A percentile compares a stretch with the other conserved stretches of the same genome.
Conservation (phyloP, 1,139 yeast genomes). For the Suzukiozyma palmioleophila region DNA sequence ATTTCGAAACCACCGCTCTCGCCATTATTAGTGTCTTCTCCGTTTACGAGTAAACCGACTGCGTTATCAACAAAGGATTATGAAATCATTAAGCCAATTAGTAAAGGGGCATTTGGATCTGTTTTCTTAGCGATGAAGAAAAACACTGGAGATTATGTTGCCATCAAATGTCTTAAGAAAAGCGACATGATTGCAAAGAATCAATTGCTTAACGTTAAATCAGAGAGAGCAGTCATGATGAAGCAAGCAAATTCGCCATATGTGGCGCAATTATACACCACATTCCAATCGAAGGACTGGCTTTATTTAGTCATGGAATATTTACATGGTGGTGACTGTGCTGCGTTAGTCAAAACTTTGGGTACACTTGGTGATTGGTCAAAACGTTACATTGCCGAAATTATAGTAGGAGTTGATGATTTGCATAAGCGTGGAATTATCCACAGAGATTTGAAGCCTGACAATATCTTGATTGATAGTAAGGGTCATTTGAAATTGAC, state of each 20-base stretch:
- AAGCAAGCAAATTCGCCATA: conserved; percentile 91
- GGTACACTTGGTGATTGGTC: conserved; percentile 90
- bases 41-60: conserved; percentile 42
- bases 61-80: conserved; percentile 81
- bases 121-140: conserved; percentile 82
- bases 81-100: conserved; percentile 86
- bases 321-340: conserved; percentile 93
- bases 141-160: conserved; percentile 90
- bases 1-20: conserved; percentile 63
- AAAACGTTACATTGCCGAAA: conserved; percentile 80
- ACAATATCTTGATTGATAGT: conserved; percentile 80
- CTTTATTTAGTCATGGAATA: conserved; percentile 95
- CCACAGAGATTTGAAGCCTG: conserved; percentile 95
- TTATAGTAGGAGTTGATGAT: conserved; percentile 84
- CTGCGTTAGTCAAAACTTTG: conserved; percentile 74
- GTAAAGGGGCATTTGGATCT: conserved; percentile 97
- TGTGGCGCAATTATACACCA: conserved; percentile 84
- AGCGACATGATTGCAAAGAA: conserved; percentile 96
- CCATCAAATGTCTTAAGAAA: conserved; percentile 90
- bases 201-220: conserved; percentile 89
- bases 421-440: conserved; percentile 85
- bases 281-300: conserved; percentile 86
- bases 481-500: conserved; percentile 88
- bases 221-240: conserved; percentile 97
- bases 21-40: conserved; percentile 68